Evolutionary conservation across 2,329 filamentous ascomycete genomes (phyloP).

Genomic region (Penicillium hordei): DNA sequence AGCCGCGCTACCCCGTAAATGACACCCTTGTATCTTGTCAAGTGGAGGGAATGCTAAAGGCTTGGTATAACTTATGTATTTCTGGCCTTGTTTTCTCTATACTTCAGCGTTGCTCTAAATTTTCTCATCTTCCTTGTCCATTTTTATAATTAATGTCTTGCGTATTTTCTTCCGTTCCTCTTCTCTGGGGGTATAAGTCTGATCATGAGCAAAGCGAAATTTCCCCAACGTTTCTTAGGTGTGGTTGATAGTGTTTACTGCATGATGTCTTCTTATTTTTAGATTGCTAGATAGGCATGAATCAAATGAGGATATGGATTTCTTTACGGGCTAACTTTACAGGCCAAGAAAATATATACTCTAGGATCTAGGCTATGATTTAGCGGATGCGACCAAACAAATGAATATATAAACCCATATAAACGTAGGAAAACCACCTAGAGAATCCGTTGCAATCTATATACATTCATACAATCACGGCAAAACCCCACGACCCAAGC

Average conservation of each 20-base stretch:
- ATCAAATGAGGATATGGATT: slow-evolving; percentile 4
- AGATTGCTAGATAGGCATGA: slow-evolving; percentile 15
- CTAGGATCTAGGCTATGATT: background rate
- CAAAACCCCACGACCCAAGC: background rate
- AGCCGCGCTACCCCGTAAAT: slow-evolving; percentile 25
- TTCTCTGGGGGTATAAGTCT: slow-evolving; percentile 14
- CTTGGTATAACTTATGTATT: slow-evolving; percentile 7
- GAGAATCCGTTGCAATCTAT: background rate
- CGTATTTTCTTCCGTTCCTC: slow-evolving; percentile 17
- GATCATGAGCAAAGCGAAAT: slow-evolving; percentile 21
- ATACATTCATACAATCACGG: background rate
- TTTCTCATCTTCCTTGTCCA: slow-evolving; percentile 20
- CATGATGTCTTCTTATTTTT: background rate
- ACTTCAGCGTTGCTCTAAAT: slow-evolving; percentile 8
- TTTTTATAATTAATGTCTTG: slow-evolving; percentile 25
- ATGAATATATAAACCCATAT: background rate
- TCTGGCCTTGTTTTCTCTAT: slow-evolving; percentile 14
- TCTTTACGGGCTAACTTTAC: background rate
- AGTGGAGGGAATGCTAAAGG: slow-evolving; percentile 5
- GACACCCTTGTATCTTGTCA: background rate
- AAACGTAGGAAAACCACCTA: background rate
- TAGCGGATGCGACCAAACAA: background rate
- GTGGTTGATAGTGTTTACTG: background rate
- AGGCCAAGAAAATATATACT: background rate
- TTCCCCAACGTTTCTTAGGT: background rate